Percentiles rank a stretch among this genome's conserved stretches.
Conservation (phyloP, 2,329 filamentous ascomycete genomes). For the Thielaviopsis musarum region DNA sequence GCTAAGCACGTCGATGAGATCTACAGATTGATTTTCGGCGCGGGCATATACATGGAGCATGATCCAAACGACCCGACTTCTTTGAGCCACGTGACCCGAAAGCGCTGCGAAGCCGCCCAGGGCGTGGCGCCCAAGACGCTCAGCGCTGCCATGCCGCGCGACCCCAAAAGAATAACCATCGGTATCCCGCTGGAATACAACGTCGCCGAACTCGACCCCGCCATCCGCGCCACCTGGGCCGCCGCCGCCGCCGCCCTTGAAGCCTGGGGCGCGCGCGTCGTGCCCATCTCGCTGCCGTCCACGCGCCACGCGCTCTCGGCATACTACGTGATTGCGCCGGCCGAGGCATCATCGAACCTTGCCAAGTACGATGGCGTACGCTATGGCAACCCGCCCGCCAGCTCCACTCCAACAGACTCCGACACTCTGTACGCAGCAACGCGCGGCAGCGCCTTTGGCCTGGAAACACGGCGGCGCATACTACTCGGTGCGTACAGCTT, state of each 20-base stretch:
- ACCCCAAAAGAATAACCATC: conserved; percentile 26
- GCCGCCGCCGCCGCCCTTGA: conserved; percentile 42
- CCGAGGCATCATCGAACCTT: conserved; percentile 88
- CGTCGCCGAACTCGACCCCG: conserved; percentile 56
- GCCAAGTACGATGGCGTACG: conserved; percentile 96
- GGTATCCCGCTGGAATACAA: conserved; percentile 67
- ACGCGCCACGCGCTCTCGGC: conserved; percentile 77
- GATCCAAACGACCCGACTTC: conserved; percentile 65
- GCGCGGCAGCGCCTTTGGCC: conserved; percentile 58
- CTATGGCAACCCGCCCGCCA: conserved; percentile 47
- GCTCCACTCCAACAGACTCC: conserved; percentile 28
- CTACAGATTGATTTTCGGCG: conserved; percentile 33
- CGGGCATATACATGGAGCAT: conserved; percentile 30
- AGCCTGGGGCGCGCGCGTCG: conserved; percentile 49
- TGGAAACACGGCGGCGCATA: conserved; percentile 74
- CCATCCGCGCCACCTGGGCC: conserved; percentile 55
- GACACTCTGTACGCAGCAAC: conserved; percentile 61
- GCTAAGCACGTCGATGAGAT: conserved; percentile 36
- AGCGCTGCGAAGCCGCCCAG: conserved; percentile 23
- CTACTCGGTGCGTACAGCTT: conserved; percentile 80
- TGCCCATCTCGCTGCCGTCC: conserved; percentile 63
- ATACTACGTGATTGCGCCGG: conserved; percentile 90
- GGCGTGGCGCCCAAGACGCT: conserved; percentile 24
- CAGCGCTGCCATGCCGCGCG: conserved; percentile 9
- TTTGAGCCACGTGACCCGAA: conserved; percentile 38